Evolutionary conservation across 2,329 filamentous ascomycete species (phyloP), one percentile per base, ranked within the genome.

Genomic region (Leptoxyphium fumago): DNA sequence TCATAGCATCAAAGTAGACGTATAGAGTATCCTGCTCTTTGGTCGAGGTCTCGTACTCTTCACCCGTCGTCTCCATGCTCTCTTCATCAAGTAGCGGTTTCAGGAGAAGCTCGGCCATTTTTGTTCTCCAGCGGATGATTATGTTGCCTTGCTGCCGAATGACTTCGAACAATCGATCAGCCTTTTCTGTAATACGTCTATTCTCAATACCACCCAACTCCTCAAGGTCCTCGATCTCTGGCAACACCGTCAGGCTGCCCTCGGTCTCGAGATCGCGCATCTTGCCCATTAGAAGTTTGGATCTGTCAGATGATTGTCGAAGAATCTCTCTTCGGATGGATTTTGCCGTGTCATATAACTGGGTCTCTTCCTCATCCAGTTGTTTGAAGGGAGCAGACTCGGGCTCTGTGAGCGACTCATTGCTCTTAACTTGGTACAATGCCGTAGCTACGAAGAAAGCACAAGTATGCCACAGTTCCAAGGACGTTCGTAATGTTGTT

Each of bases 41-140:
- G 0, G 87, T 85, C 0, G 89, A 94, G 29, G 84, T 77, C 52
- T 86, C 83, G 49, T 94, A 91, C 59, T 96, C 91, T 46, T 95
- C 82, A 18, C 91, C 91, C 10, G 86, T 89, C 2, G 78, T 74
- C 46, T 94, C 85, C 9, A 73, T 64, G n/a, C 67, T 69, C 13
- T 66, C 65, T 4, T 78, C 77, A 36, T 94, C 86, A 14, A 96
- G 77, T 1, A 96, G 70, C 0, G 84, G 78, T 47, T 78, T 73
- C 10, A 83, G 65, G 9, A 95, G 70, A 15, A 89, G 73, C 43
- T 82, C 73, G 14, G 85, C 72, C 46, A 88, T 78, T 38, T 77
- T 70, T 45, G 81, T 73, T 38, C 87, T 77, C 84, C 84, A 93
- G 40, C 80, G 72, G 40, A 83, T 74, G 40, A 94, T 72, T 41